phyloP scores from a whole-genome alignment of 1,284 basidiomycete species.

The Cerioporus squamosus region DNA sequence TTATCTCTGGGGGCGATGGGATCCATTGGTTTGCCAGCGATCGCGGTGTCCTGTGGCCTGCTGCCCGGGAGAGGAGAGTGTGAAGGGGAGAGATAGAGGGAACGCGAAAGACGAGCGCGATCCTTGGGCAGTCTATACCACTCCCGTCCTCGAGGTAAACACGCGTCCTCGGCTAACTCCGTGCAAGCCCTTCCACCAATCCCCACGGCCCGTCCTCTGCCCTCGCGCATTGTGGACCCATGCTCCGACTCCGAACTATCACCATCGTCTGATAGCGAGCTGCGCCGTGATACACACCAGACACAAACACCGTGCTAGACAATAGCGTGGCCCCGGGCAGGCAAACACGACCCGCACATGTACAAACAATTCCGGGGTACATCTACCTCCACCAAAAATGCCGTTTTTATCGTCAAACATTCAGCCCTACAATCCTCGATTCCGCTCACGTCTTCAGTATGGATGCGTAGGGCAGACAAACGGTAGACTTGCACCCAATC shows the following conservation, averaged over 20 bases:
- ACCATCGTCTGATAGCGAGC: slow-evolving; percentile 1
- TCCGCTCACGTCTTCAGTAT: neutral
- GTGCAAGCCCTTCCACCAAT: slow-evolving; percentile 3
- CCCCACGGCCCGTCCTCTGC: slow-evolving; percentile 6
- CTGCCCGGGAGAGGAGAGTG: slow-evolving; percentile 21
- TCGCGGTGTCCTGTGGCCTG: slow-evolving; percentile 24
- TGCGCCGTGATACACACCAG: too few relatives aligned
- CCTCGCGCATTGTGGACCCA: slow-evolving; percentile 11
- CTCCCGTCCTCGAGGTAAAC: slow-evolving; percentile 32
- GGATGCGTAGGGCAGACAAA: neutral
- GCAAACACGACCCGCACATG: slow-evolving; percentile 14
- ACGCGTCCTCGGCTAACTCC: slow-evolving; percentile 29
- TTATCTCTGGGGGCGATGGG: slow-evolving; percentile 44
- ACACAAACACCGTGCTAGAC: slow-evolving; percentile 6
- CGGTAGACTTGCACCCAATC: too few relatives aligned
- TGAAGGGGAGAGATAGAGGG: slow-evolving; percentile 31
- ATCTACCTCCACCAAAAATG: neutral
- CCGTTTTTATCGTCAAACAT: too few relatives aligned
- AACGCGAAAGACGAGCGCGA: slow-evolving; percentile 26
- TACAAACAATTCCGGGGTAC: slow-evolving; percentile 9
- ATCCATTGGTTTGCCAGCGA: slow-evolving; percentile 34
- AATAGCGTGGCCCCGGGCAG: slow-evolving; percentile 14
- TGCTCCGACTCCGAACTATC: slow-evolving; percentile 10
- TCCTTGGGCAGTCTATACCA: slow-evolving; percentile 11
- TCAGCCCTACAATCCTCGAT: neutral